Conservation (phyloP, 306 rosid species). For the Citrullus mucosospermus region DNA sequence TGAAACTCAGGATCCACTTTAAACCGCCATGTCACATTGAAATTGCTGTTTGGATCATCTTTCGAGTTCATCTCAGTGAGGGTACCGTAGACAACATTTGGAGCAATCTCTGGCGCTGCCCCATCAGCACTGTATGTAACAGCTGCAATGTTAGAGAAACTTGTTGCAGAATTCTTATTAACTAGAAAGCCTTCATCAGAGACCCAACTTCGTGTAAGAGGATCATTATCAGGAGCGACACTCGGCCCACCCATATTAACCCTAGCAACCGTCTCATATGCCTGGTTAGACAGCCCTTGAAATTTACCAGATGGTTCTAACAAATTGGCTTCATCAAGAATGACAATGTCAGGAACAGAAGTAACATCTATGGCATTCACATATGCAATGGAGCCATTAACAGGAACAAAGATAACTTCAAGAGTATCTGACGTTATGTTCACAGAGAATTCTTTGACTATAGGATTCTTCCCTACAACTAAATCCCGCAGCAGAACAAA, state of each 20-base stretch:
- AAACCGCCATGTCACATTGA: conserved; percentile 78
- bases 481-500: conserved; percentile 44
- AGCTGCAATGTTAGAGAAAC: conserved; percentile 35
- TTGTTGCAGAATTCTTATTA: conserved; percentile 19
- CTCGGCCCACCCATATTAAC: conserved; percentile 85
- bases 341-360: conserved; percentile 53
- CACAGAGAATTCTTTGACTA: conserved; percentile 53
- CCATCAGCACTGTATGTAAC: conserved; percentile 33
- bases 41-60: conserved; percentile 33
- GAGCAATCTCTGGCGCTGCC: conserved; percentile 50
- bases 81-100: conserved; percentile 67
- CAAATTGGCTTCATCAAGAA: conserved; percentile 24
- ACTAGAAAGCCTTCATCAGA: conserved; percentile 40
- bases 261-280: conserved; percentile 73
- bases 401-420: conserved; percentile 45
- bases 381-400: conserved; percentile 39
- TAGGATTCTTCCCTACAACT: conserved; percentile 21
- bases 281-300: conserved; percentile 28
- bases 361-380: conserved; percentile 77
- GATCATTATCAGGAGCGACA: conserved; percentile 39
- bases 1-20: conserved; percentile 57
- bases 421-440: conserved; percentile 35
- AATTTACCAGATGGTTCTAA: conserved; percentile 17
- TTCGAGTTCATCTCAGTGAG: conserved; percentile 38
- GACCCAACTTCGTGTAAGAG: conserved; percentile 72